These are phyloP conservation scores for Mycena epipterygia DNA, from an alignment of 768 basidiomycete species.

Conservation along the genomic window DNA sequence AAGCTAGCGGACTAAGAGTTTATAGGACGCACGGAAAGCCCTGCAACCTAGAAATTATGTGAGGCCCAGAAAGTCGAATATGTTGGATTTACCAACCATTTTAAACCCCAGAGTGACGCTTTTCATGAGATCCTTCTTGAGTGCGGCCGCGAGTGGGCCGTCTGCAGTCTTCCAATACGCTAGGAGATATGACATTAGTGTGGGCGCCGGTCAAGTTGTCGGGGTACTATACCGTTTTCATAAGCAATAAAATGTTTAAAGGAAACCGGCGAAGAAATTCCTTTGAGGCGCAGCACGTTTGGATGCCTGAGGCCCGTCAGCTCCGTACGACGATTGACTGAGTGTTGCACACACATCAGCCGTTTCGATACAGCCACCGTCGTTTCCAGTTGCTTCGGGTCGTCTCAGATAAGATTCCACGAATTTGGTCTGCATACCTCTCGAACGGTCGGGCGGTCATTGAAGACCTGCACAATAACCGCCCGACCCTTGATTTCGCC, in stretches of 20 bases:
- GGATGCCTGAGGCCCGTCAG: background rate
- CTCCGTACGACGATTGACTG: background rate
- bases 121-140: background rate
- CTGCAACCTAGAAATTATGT: background rate
- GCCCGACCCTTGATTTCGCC: background rate
- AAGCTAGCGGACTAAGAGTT: background rate
- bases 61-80: background rate
- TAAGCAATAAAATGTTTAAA: background rate
- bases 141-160: conserved; percentile 9
- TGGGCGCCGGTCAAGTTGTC: background rate
- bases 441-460: background rate
- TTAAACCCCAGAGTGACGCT: conserved; percentile 2
- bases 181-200: background rate
- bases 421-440: background rate
- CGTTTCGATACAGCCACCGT: background rate
- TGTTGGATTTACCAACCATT: background rate
- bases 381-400: background rate
- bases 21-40: too few relatives aligned
- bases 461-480: conserved; percentile 16
- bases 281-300: background rate
- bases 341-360: background rate
- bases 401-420: too few relatives aligned
- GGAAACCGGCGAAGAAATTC: conserved; percentile 1
- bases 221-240: conserved; percentile 1
- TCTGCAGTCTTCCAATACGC: conserved; percentile 7